Base-by-base conservation (phyloP, 2,329 filamentous ascomycete genomes). In the Sporothrix pseudoabietina region DNA sequence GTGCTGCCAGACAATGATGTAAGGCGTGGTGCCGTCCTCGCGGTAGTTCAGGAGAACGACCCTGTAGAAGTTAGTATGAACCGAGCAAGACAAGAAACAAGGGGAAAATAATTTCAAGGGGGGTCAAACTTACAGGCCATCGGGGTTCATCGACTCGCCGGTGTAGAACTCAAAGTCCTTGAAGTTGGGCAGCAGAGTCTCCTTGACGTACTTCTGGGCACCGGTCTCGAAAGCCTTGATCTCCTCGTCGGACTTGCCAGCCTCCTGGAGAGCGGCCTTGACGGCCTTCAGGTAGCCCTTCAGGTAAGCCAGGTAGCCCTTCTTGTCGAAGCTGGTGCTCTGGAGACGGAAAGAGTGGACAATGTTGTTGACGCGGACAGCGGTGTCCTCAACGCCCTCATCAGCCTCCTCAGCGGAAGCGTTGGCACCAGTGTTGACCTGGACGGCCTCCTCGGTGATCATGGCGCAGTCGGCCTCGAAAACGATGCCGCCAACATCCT, bases 161-260 rank as follows among this genome's bases (percentile, higher is more conserved):
- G 92, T 93, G 85, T 92, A 92, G 85, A 98, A 95, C 84, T 98
- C 95, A 83, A 91, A 97, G 87, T 98, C 93, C 87, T 97, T 94
- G 88, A 97, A 97, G 86, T 93, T 95, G 82, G 81, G 85, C 74
- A 91, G 86, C 77, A 97, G 87, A 81, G 89, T 89, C 87, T 93
- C 91, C 88, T 97, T 97, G 84, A 93, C 91, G 82, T 89, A 97
- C 72, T 77, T 84, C 77, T 85, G 82, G 74, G 94, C 94, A 79
- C 90, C 90, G 78, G 86, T 89, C 88, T 97, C 91, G 85, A 98
- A 98, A 26, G 86, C 87, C 78, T 89, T 88, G 84, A 98, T 86
- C 75, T 89, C 87, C 16, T 91, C 91, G 1, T 88, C 88, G 74
- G 86, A 86, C 76, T 87, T 89, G 78, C 81, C 81, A 12, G 73